Conservation (phyloP, 371 early-diverging fungal genomes). For the Mortierella sp. region DNA sequence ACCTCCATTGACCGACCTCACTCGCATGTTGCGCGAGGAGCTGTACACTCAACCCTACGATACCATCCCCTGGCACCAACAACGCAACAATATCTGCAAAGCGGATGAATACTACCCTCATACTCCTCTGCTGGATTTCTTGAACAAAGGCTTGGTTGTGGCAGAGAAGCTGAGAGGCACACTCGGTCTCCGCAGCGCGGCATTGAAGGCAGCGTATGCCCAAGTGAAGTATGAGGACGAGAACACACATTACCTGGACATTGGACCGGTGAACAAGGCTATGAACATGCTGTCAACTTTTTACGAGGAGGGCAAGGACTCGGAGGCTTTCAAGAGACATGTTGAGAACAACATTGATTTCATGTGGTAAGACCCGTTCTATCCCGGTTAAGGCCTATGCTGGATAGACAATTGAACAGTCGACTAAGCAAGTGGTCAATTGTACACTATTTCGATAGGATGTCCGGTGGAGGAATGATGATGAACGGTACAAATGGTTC, state of each 20-base stretch:
- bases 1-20: constrained; percentile 73
- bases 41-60: constrained; percentile 88
- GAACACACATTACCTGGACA: constrained; percentile 88
- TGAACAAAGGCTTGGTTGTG: constrained; percentile 66
- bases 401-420: background rate
- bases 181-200: constrained; percentile 71
- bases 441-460: too few species aligned
- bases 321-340: constrained; percentile 81
- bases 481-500: constrained; percentile 98
- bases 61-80: constrained; percentile 82
- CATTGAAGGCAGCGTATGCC: constrained; percentile 78
- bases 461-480: constrained; percentile 92
- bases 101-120: constrained; percentile 91
- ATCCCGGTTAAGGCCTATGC: background rate
- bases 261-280: constrained; percentile 94
- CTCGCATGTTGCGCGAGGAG: constrained; percentile 83
- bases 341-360: constrained; percentile 81
- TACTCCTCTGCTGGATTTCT: constrained; percentile 76
- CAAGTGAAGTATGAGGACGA: constrained; percentile 91
- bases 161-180: constrained; percentile 48
- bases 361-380: constrained; percentile 70
- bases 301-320: constrained; percentile 90
- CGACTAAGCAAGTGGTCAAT: too few species aligned
- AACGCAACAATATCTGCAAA: constrained; percentile 83
- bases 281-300: constrained; percentile 89